These are phyloP conservation scores for Dactylellina sp. DNA, from an alignment of 2,329 filamentous ascomycete species.

Conservation along the genomic window DNA sequence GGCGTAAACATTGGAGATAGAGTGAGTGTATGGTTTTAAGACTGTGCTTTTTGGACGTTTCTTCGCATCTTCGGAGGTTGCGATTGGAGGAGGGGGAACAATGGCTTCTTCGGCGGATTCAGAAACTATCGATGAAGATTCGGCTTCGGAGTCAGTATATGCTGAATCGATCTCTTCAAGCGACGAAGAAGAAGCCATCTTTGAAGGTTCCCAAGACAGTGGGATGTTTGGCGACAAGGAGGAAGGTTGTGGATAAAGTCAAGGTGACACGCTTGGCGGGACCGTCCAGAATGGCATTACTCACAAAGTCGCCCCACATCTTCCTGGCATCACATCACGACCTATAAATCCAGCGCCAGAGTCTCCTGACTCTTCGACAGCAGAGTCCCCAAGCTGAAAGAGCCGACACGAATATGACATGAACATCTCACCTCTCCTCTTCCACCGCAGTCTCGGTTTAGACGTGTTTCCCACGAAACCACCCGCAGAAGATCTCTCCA, in stretches of 20 bases:
- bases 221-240: constrained; percentile 21
- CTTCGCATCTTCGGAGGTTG: background rate
- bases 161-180: constrained; percentile 7
- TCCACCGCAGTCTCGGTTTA: constrained; percentile 41
- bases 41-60: background rate
- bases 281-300: background rate
- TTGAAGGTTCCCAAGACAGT: background rate
- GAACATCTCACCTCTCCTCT: constrained; percentile 43
- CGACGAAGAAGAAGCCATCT: constrained; percentile 38
- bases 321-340: constrained; percentile 2
- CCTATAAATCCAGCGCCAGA: no score
- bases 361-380: background rate
- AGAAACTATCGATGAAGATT: constrained; percentile 15
- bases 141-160: constrained; percentile 25
- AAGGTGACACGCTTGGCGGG: constrained; percentile 13
- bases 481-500: constrained; percentile 19
- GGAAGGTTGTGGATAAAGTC: background rate
- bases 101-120: constrained; percentile 7
- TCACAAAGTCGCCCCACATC: constrained; percentile 11
- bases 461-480: constrained; percentile 13
- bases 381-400: constrained; percentile 1
- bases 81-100: background rate
- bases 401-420: constrained; percentile 42
- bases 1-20: constrained; percentile 35
- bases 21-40: constrained; percentile 31